Base-by-base conservation (phyloP, 1,139 yeast genomes). In the Suhomyces yuchorum region DNA sequence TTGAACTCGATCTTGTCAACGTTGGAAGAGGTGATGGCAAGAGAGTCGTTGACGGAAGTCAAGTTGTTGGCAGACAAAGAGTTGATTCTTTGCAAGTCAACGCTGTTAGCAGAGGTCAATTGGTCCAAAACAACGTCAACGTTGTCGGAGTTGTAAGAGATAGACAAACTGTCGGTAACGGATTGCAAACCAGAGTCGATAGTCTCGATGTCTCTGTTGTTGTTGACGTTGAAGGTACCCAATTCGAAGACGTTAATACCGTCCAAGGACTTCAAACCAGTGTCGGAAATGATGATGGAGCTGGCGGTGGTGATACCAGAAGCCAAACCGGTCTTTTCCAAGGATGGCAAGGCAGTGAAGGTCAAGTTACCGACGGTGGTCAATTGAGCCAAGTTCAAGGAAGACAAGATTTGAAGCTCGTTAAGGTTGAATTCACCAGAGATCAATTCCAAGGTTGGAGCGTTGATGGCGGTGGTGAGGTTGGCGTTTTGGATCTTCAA, bases 341-440 rank as follows among this genome's bases (percentile, higher is more conserved):
- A 81, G 60, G 90, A 93, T 64, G 98, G 97, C 67, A 93, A 80
- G 60, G 97, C 90, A 62, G 82, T 79, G 73, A 87, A 84, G 68
- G 77, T 71, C 64, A 93, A 80, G 53, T 88, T 72, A 65, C 95
- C 96, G 57, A 91, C 96, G 57, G 88, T 80, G 65, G 84, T 75
- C 67, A 93, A 82, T 62, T 80, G 76, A 58, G 96, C 97, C 71
- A 92, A 81, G 65, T 87, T 79, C 54, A 92, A 77, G 52, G 82
- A 70, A 59, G 77, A 65, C 68, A 93, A 79, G 56, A 84, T 72
- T 63, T 95, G 87, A 71, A 88, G 81, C 56, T 77, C 75, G 57
- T 77, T 71, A 59, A 93, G 74, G 53, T 70, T 68, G 61, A 93
- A 79, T 52, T 78, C 71, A 63, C 90, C 96, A 48, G 89, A 77